Conservation (phyloP, 768 basidiomycete genomes). For the Russula olivacea region DNA sequence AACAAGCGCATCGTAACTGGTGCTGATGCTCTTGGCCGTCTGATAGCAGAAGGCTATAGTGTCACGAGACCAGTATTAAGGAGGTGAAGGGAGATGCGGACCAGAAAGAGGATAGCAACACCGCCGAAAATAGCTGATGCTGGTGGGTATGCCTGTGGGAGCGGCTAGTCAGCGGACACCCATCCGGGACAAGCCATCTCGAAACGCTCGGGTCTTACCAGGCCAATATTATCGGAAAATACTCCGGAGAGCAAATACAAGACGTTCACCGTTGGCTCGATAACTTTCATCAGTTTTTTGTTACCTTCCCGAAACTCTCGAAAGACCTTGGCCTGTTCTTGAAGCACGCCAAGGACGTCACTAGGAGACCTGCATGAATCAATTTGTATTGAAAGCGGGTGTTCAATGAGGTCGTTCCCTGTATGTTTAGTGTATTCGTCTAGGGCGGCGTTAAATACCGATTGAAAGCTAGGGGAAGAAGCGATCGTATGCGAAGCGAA, state of each 20-base stretch:
- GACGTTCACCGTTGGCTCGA: background rate
- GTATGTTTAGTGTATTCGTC: background rate
- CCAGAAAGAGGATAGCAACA: background rate
- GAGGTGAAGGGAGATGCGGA: background rate
- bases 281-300: background rate
- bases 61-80: background rate
- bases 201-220: background rate
- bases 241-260: background rate
- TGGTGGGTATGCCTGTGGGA: background rate
- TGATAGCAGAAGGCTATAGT: background rate
- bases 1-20: conserved; percentile 1
- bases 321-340: background rate
- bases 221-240: background rate
- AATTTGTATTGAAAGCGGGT: background rate
- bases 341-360: background rate
- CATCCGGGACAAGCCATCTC: background rate
- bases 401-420: background rate
- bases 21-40: background rate
- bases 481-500: background rate
- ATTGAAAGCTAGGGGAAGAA: background rate
- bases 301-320: background rate
- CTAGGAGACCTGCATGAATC: background rate
- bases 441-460: background rate
- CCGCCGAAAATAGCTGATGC: background rate
- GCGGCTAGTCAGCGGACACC: background rate